Percentiles rank a stretch among this genome's conserved stretches.
Conservation (phyloP, 108 stramenopile species). For the Skeletonema potamos region DNA sequence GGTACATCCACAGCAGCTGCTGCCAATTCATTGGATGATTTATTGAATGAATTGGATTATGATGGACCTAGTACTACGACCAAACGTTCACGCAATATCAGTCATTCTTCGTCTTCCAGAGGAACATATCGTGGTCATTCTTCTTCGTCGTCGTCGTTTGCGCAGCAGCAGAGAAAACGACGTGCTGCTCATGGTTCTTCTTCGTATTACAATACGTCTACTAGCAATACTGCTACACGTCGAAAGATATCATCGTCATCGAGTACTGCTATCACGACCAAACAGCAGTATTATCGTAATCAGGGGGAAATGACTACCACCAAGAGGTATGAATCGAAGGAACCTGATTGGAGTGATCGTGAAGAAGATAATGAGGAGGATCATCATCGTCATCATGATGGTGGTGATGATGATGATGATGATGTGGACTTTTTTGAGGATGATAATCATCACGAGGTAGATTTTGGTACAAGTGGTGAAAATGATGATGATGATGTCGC, state of each 20-base stretch:
- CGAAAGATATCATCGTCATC: not conserved
- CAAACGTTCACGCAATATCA: not conserved
- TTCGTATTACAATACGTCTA: not conserved
- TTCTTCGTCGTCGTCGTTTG: not conserved
- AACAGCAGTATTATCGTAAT: conserved; percentile 3
- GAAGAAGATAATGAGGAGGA: conserved; percentile 24
- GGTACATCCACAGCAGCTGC: not conserved
- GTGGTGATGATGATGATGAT: conserved; percentile 24
- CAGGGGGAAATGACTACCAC: conserved; percentile 2
- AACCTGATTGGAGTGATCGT: conserved; percentile 9
- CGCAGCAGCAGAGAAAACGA: not conserved
- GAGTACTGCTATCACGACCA: not conserved
- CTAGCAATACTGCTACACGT: not conserved
- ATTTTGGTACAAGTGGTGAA: conserved; percentile 22
- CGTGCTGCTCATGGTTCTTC: not conserved
- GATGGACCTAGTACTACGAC: not conserved
- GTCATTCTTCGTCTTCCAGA: not conserved
- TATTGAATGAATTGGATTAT: conserved; percentile 62
- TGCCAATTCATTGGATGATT: conserved; percentile 42
- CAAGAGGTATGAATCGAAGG: conserved; percentile 11
- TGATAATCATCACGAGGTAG: not conserved
- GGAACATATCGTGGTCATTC: not conserved
- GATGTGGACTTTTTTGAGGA: conserved; percentile 6
- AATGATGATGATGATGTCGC: conserved; percentile 41
- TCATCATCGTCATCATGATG: conserved; percentile 4